phyloP scores from a whole-genome alignment of 495 filamentous ascomycete species.

The Choiromyces venosus region DNA sequence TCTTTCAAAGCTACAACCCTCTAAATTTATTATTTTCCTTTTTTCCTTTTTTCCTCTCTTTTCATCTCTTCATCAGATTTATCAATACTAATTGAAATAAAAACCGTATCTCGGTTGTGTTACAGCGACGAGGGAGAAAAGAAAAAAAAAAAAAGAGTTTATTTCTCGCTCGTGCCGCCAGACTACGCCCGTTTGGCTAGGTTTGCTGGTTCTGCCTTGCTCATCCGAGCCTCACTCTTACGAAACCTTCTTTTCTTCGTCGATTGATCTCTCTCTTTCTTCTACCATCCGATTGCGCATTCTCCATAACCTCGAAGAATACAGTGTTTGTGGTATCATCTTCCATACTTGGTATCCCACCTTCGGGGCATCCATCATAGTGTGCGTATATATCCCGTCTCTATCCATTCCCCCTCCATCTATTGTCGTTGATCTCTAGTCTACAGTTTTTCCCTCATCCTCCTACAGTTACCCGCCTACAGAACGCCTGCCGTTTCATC shows the following conservation, averaged over 20 bases:
- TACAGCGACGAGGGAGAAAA: background rate
- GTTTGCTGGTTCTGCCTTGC: background rate
- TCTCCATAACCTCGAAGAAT: background rate
- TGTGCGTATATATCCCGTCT: background rate
- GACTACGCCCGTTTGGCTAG: background rate
- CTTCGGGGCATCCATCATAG: background rate
- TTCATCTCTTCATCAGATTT: background rate
- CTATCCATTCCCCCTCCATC: background rate
- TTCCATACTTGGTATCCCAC: background rate
- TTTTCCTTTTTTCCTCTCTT: background rate
- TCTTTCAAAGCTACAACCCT: background rate
- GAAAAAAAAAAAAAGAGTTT: background rate
- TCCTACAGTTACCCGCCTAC: background rate
- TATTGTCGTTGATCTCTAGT: constrained; percentile 1
- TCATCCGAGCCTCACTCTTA: background rate
- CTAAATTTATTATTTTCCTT: background rate
- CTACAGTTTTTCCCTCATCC: background rate
- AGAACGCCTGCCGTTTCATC: background rate
- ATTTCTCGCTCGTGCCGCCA: background rate
- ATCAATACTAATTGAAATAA: background rate
- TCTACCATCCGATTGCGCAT: background rate
- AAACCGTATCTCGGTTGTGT: background rate
- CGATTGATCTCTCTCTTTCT: background rate
- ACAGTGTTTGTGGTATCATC: background rate
- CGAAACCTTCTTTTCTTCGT: background rate